Evolutionary conservation across 495 filamentous ascomycete species (phyloP).

Genomic region (Tuber calosporum): DNA sequence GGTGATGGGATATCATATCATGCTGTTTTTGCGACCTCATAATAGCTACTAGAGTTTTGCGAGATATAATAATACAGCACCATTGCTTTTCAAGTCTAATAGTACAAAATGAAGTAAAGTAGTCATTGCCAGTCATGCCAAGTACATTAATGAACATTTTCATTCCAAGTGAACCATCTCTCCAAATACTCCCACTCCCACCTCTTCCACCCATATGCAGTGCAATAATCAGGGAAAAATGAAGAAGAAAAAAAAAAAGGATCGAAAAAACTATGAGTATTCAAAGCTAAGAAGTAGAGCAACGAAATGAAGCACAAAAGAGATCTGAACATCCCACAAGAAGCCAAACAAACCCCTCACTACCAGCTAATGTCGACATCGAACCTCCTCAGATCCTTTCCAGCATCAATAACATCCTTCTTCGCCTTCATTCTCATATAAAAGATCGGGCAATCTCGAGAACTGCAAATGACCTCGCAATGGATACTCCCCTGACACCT

Average conservation of each 20-base stretch:
- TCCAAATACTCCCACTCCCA: neutral
- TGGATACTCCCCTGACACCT: constrained; percentile 96
- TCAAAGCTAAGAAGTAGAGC: neutral
- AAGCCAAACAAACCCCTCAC: neutral
- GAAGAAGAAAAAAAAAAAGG: neutral
- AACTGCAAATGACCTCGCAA: constrained; percentile 93
- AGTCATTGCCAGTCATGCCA: neutral
- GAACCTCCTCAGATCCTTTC: constrained; percentile 84
- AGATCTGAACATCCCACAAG: constrained; percentile 3
- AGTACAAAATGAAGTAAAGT: neutral
- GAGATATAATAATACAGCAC: neutral
- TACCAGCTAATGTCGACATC: constrained; percentile 60
- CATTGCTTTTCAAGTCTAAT: neutral
- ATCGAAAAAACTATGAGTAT: neutral
- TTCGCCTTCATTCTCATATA: constrained; percentile 99
- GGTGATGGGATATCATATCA: neutral
- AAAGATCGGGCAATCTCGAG: constrained; percentile 95
- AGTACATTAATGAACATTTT: neutral
- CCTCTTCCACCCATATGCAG: neutral
- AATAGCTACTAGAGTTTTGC: neutral
- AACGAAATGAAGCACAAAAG: constrained; percentile 5
- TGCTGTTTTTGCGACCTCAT: neutral
- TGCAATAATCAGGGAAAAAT: neutral
- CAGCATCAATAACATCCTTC: constrained; percentile 94
- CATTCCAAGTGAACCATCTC: neutral